Evolutionary conservation across 1,139 yeast genomes (phyloP), one percentile per base, ranked within the genome.

Genomic region (Suhomyces ambrosiae): DNA sequence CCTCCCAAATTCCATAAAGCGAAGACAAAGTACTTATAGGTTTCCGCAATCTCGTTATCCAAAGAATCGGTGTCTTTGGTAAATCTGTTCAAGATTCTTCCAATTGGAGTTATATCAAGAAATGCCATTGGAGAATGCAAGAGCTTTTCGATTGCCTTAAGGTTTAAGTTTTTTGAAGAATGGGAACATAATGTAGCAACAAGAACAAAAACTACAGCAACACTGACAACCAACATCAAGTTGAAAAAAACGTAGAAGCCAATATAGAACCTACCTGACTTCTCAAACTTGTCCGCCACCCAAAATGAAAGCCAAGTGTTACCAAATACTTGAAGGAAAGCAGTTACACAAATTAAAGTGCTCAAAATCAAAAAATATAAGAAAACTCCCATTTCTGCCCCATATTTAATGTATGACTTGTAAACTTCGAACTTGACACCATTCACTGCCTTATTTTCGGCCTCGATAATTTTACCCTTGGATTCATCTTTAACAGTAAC

Each of bases 301-400:
- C 97, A 89, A 58, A 78, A 89, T 0, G 96, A 82, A 43, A 89
- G 68, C 95, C 96, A 89, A 16, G 83, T 82, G 49, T 84, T 85
- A 21, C 85, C 72, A 55, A 86, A 85, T 23, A 86, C 60, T 35
- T 68, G 73, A 44, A 74, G 68, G 53, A 86, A 86, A 0, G 87
- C 75, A 4, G 79, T 60, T 6, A 81, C 47, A 1, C 51, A 5
- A 62, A 53, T 52, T 30, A 52, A 45, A 16, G 44, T 30, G 5
- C 48, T 23, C 27, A 61, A 37, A 23, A 49, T 23, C 10, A 64
- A 54, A 24, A 52, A 41, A 41, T 52, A 43, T 18, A 51, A 12
- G 2, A 11, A 11, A 5, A 30, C 28, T 15, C 31, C 31, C 12
- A 13, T 21, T 4, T 21, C 15, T 5, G 34, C 25, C 13, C 38